A percentile compares a stretch with the other conserved stretches of the same genome.
Evolutionary conservation across 192 early-diverging fungal genomes (phyloP).

Genomic region (Linnemannia exigua): DNA sequence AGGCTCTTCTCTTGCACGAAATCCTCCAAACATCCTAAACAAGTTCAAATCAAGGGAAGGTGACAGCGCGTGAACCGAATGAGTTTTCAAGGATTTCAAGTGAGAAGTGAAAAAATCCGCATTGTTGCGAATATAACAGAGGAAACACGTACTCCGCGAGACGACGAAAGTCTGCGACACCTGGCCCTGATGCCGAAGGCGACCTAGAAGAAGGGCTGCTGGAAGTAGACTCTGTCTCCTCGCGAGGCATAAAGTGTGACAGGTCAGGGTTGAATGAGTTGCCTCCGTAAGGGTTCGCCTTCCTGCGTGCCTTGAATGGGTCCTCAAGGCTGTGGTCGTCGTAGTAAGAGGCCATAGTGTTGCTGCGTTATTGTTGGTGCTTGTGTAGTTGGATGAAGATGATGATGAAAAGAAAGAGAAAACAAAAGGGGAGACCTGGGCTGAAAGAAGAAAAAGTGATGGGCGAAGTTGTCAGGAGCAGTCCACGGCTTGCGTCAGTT

Average conservation of each 20-base stretch:
- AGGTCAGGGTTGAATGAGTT: constrained; percentile 49
- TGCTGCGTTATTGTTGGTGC: background rate
- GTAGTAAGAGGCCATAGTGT: constrained; percentile 38
- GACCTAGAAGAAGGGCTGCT: constrained; percentile 1
- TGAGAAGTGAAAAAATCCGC: background rate
- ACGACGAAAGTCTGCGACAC: constrained; percentile 32
- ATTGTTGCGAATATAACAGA: no score
- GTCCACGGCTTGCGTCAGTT: background rate
- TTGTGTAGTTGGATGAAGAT: background rate
- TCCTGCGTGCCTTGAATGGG: constrained; percentile 33
- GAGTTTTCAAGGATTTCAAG: background rate
- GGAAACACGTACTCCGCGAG: constrained; percentile 37
- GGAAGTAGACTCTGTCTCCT: constrained; percentile 11
- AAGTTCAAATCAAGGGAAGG: background rate
- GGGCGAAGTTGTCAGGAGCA: background rate
- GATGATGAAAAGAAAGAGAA: background rate
- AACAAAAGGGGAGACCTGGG: background rate
- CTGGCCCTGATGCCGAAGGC: constrained; percentile 12
- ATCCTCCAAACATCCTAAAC: constrained; percentile 58
- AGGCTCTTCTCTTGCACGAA: constrained; percentile 55
- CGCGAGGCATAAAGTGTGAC: constrained; percentile 51
- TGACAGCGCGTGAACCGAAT: background rate
- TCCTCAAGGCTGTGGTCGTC: constrained; percentile 52
- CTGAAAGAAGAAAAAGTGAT: background rate
- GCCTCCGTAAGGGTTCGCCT: constrained; percentile 1